These are phyloP conservation scores for Lichtheimia ramosa DNA, from an alignment of 371 early-diverging fungal genomes.

Conservation along the genomic window DNA sequence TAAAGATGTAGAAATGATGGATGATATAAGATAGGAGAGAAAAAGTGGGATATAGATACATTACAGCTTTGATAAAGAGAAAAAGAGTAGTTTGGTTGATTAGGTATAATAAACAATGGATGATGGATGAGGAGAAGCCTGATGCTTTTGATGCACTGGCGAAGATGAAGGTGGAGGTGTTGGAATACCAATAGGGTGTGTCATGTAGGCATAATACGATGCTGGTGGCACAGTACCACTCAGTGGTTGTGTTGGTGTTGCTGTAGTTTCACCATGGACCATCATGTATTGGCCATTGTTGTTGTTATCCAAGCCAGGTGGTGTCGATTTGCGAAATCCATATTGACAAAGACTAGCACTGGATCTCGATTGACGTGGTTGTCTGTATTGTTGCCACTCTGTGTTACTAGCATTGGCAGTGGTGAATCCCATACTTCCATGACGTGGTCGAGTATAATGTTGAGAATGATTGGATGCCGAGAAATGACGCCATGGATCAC, in stretches of 20 bases:
- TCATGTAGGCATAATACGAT: conserved; percentile 7
- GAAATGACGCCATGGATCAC: not conserved
- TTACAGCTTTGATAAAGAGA: conserved; percentile 1
- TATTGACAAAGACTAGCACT: conserved; percentile 21
- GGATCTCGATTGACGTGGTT: conserved; percentile 22
- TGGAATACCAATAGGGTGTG: conserved; percentile 19
- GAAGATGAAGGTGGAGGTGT: conserved; percentile 46
- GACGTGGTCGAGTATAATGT: conserved; percentile 17
- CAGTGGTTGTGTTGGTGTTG: not conserved
- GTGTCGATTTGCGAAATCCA: conserved; percentile 10
- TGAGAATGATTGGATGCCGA: not conserved
- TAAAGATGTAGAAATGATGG: no score
- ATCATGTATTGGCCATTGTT: not conserved
- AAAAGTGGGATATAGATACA: conserved; percentile 8
- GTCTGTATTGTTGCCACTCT: conserved; percentile 1
- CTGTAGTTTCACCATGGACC: not conserved
- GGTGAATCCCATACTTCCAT: conserved; percentile 19
- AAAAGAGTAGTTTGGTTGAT: not conserved
- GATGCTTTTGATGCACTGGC: conserved; percentile 20
- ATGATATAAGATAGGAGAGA: not conserved
- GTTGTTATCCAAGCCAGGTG: conserved; percentile 2
- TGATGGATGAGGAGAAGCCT: not conserved
- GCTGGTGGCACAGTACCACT: not conserved
- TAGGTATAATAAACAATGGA: not conserved
- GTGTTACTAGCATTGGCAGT: not conserved